Percentiles rank a stretch among this genome's conserved stretches.
Evolutionary conservation across 2,329 filamentous ascomycete genomes (phyloP).

Genomic region (Phialophora macrospora): DNA sequence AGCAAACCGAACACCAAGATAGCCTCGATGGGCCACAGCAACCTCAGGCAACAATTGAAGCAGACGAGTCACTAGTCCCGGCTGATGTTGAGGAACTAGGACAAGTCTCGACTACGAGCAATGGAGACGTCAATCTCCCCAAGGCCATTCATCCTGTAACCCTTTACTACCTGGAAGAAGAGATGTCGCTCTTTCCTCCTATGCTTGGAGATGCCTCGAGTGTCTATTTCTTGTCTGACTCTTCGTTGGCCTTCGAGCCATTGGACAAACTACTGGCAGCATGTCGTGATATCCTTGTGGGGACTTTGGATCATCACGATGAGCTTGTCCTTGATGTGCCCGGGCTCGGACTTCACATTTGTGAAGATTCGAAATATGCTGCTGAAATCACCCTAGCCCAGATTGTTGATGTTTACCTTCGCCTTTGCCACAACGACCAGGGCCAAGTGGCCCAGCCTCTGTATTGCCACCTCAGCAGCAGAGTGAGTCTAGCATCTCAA

Average conservation of each 20-base stretch:
- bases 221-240: slow-evolving; percentile 62
- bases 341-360: slow-evolving; percentile 60
- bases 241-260: slow-evolving; percentile 57
- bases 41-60: not conserved
- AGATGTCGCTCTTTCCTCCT: slow-evolving; percentile 65
- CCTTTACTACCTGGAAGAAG: slow-evolving; percentile 60
- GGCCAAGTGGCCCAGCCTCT: slow-evolving; percentile 59
- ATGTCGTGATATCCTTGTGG: slow-evolving; percentile 58
- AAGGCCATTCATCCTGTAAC: slow-evolving; percentile 53
- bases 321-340: slow-evolving; percentile 63
- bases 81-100: not conserved
- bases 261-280: slow-evolving; percentile 62
- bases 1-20: not conserved
- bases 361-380: slow-evolving; percentile 59
- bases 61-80: not conserved
- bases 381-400: slow-evolving; percentile 59
- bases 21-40: not conserved
- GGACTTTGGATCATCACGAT: slow-evolving; percentile 61
- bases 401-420: slow-evolving; percentile 64
- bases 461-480: slow-evolving; percentile 62
- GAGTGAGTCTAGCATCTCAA: slow-evolving; percentile 59
- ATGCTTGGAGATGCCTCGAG: slow-evolving; percentile 56
- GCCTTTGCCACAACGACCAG: slow-evolving; percentile 64
- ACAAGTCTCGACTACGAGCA: slow-evolving; percentile 6
- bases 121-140: slow-evolving; percentile 2